phyloP scores from a whole-genome alignment of 2,329 filamentous ascomycete species.

The Trichoderma hamatum region DNA sequence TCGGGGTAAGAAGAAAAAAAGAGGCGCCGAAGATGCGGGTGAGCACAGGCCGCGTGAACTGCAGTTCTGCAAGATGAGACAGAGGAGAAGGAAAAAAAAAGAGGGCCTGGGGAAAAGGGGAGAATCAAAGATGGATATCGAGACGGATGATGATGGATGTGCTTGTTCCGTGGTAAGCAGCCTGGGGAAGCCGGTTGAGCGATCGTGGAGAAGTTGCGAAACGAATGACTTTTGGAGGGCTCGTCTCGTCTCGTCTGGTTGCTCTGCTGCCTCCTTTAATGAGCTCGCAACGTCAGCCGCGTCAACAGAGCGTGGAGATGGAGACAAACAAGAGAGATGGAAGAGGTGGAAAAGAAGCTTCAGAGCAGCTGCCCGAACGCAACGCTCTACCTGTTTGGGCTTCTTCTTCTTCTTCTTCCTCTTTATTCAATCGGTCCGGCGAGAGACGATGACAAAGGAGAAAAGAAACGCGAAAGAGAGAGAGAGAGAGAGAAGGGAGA shows the following conservation, averaged over 20 bases:
- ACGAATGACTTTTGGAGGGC: neutral
- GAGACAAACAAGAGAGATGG: neutral
- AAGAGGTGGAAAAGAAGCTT: neutral
- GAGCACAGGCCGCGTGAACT: conserved; percentile 11
- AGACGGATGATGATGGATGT: neutral
- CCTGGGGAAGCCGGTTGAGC: neutral
- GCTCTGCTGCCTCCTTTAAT: conserved; percentile 1
- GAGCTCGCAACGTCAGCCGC: conserved; percentile 2
- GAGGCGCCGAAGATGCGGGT: conserved; percentile 6
- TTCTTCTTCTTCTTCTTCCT: neutral
- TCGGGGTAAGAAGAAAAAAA: neutral
- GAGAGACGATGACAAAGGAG: neutral
- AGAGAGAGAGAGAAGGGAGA: neutral
- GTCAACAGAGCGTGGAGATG: neutral
- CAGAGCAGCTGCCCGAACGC: neutral
- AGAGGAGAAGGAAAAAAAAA: neutral
- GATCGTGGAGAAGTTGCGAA: neutral
- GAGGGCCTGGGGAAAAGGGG: neutral
- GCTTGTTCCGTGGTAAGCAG: neutral
- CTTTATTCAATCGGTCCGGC: neutral
- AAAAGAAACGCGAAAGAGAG: neutral
- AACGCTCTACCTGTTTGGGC: neutral
- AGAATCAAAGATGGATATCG: neutral
- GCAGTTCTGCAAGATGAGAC: conserved; percentile 11
- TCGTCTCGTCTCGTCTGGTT: neutral